Base-by-base conservation (phyloP, 164 flowering plant genomes). In the Magnolia kwangsiensis region DNA sequence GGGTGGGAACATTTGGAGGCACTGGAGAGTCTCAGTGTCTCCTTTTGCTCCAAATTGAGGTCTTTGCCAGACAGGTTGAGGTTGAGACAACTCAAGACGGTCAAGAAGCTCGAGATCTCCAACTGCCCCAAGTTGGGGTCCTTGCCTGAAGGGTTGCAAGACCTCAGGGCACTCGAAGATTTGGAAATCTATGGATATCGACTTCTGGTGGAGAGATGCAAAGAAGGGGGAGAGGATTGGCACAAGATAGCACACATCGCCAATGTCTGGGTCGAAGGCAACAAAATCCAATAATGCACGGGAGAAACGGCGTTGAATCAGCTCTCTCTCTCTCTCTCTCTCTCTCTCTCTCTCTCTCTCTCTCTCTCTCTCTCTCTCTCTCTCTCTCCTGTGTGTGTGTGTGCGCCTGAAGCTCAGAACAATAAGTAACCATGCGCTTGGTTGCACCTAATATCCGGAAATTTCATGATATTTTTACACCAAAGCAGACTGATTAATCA, bases 131-230 rank as follows among this genome's bases (percentile, higher is more conserved):
- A 49, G 21, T 49, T 74, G 24, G 7, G 20, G 11, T 74, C 69
- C 18, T 50, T 74, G 69, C 67, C 67, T 20, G 31, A 74, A 8
- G 76, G 65, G 70, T 50, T 74, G 31, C 19, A 21, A 64, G 69
- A 50, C 24, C 58, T 65, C 61, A 74, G 69, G 7, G 20, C 2
- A 1, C 76, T 64, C 45, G 55, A 50, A 19, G 51, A 73, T n/a
- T 4, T 74, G 13, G 1, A 10, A 9, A 74, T 74, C 63, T 1
- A 1, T 2, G 11, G 2, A 3, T 74, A 23, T 74, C 76, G 37
- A 65, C 70, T 64, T 10, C 16, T 74, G 50, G n/a, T 31, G 8
- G 29, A 63, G 75, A 51, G 14, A 21, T 13, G 19, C 20, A 73
- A 73, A 27, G 68, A 31, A 11, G 63, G 14, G 2, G 37, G 11